Base-by-base conservation (phyloP, 768 basidiomycete species). In the Russula emetica region DNA sequence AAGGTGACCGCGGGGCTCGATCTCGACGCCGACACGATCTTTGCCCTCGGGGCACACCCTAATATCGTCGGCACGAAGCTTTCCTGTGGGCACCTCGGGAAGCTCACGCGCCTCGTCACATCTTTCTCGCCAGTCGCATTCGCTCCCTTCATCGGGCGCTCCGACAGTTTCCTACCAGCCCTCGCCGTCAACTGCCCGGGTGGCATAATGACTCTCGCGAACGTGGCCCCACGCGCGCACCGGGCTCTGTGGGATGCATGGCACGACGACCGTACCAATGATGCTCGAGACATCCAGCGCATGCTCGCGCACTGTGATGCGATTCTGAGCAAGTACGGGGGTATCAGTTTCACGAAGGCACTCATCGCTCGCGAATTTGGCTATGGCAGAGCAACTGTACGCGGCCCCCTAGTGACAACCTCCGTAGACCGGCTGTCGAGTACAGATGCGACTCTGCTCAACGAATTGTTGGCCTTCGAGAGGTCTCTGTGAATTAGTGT, bases 41-140 rank as follows among this genome's bases (percentile, higher is more conserved):
- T 78, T 55, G 77, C 79, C 20, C 80, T 94, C 38, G 85, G 88
- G 4, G 74, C 81, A 51, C 91, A 92, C 72, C 88, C 88, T 7
- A 93, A 94, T 75, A 90, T 92, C 67, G 87, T 93, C 63, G 92
- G 92, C 63, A 85, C 83, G 56, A 94, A 90, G 75, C 79, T 94
- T 26, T 93, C 92, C 36, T 93, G 91, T 72, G 91, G 87, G 5
- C 87, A 85, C 69, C 84, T 94, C 62, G 90, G 91, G 24, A 94
- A 93, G 73, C 83, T 92, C 51, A 85, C 88, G 59, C 85, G 92
- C 20, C 78, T 94, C 50, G 82, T 86, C 14, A 82, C 84, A 5
- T 76, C 81, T 38, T 83, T 84, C 66, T 74, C 82, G 7, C 66
- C 78, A 4, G 71, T 76, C 3, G 77, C 84, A 47, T 88, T 90